These are phyloP conservation scores for Hymenoscyphus scutula DNA, from an alignment of 2,329 filamentous ascomycete genomes.

Conservation along the genomic window DNA sequence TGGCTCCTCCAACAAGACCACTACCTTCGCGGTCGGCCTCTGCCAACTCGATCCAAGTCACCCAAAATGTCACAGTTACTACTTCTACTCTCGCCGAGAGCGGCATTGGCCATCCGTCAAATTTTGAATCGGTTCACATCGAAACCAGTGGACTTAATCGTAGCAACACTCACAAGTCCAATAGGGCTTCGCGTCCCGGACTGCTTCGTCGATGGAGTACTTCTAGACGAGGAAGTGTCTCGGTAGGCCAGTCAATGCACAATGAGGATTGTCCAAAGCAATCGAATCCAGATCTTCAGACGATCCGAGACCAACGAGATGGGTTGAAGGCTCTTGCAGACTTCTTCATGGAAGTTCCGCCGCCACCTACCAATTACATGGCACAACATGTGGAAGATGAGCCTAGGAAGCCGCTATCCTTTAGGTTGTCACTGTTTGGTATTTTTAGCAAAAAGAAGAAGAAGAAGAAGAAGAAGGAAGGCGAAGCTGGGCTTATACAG, in stretches of 20 bases:
- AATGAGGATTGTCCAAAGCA: neutral
- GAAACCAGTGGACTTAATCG: neutral
- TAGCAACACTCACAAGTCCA: neutral
- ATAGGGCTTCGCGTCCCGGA: neutral
- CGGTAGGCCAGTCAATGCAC: neutral
- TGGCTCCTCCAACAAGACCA: neutral
- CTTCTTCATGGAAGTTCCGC: conserved; percentile 7
- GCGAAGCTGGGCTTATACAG: conserved; percentile 35
- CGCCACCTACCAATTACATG: conserved; percentile 7
- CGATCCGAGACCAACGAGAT: conserved; percentile 1
- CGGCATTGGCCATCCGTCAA: neutral
- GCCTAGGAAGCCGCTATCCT: conserved; percentile 35
- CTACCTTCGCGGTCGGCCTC: neutral
- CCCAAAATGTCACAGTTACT: conserved; percentile 6
- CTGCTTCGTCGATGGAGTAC: neutral
- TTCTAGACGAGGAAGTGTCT: neutral
- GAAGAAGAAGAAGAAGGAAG: conserved; percentile 20
- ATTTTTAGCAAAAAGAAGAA: conserved; percentile 42
- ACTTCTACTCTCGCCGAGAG: neutral
- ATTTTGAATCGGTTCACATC: neutral
- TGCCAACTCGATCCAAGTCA: conserved; percentile 4
- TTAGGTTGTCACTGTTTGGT: conserved; percentile 44
- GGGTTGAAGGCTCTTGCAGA: conserved; percentile 3
- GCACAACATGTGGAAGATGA: neutral
- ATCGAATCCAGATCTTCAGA: conserved; percentile 6